A percentile compares a stretch with the other conserved stretches of the same genome.
phyloP scores from a whole-genome alignment of 2,329 filamentous ascomycete species.

The Hortaea werneckii region DNA sequence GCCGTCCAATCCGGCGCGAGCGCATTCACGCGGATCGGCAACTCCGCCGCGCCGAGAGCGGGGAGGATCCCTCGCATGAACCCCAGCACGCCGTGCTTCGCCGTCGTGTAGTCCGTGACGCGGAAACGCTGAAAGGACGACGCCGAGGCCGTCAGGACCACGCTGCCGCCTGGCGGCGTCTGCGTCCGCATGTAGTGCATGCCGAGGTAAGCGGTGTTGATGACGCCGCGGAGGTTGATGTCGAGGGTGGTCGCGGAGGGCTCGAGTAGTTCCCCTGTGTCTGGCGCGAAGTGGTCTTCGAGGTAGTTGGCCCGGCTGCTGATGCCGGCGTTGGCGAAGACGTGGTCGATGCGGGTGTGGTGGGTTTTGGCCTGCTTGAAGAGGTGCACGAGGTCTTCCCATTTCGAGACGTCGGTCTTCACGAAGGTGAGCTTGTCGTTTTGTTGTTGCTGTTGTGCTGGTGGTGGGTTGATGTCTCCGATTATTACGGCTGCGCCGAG shows the following conservation, averaged over 20 bases:
- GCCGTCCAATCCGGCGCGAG: slow-evolving; percentile 47
- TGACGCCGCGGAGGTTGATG: slow-evolving; percentile 33
- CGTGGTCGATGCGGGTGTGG: slow-evolving; percentile 36
- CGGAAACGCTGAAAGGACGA: slow-evolving; percentile 43
- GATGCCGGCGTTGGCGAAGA: slow-evolving; percentile 48
- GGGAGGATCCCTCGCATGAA: slow-evolving; percentile 40
- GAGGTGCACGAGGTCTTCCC: slow-evolving; percentile 40
- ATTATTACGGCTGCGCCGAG: slow-evolving; percentile 47
- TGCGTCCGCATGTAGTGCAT: slow-evolving; percentile 40
- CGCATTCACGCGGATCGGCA: slow-evolving; percentile 47
- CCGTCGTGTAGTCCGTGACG: slow-evolving; percentile 43
- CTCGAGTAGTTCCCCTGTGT: slow-evolving; percentile 16
- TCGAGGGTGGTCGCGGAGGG: slow-evolving; percentile 30
- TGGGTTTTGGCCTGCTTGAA: slow-evolving; percentile 41
- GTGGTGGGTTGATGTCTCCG: slow-evolving; percentile 40
- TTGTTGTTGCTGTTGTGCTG: slow-evolving; percentile 1
- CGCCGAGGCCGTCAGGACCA: slow-evolving; percentile 45
- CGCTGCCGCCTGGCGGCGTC: slow-evolving; percentile 31
- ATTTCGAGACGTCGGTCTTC: slow-evolving; percentile 39
- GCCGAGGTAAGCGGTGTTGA: slow-evolving; percentile 32
- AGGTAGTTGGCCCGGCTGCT: slow-evolving; percentile 31
- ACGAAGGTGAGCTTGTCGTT: slow-evolving; percentile 30
- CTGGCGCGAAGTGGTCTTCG: slow-evolving; percentile 26
- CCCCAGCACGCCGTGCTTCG: slow-evolving; percentile 48
- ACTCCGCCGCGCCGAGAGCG: slow-evolving; percentile 20